Percentiles rank a stretch among this genome's conserved stretches.
Conservation (phyloP, 129 eudicot genomes). For the Chrysanthemum seticuspe region DNA sequence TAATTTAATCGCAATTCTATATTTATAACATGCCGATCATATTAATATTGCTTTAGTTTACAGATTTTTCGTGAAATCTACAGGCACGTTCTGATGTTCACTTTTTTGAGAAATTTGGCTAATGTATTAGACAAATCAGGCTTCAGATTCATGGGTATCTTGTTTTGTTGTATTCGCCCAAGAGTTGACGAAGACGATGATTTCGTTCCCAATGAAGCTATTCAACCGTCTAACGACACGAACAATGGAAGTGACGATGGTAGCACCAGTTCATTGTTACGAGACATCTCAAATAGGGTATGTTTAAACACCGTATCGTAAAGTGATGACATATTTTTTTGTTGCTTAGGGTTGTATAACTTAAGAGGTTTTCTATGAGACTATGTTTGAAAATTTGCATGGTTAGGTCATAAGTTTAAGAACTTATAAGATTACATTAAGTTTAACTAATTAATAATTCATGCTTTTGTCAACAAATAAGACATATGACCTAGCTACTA, state of each 20-base stretch:
- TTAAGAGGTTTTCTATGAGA: background rate
- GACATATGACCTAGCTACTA: no score
- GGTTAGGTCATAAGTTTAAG: background rate
- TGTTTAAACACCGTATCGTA: no score
- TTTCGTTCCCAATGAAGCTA: background rate
- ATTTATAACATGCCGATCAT: no score
- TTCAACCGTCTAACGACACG: background rate
- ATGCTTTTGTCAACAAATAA: no score
- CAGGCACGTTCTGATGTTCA: no score
- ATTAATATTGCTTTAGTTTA: no score
- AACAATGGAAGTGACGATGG: background rate
- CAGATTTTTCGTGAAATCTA: no score
- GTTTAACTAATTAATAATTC: background rate
- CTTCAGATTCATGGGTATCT: conserved; percentile 22
- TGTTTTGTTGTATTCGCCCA: conserved; percentile 21
- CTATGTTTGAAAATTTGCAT: background rate
- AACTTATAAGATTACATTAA: background rate
- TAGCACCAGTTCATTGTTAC: background rate
- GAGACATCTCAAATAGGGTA: conserved; percentile 12
- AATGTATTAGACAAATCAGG: background rate
- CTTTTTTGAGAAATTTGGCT: no score
- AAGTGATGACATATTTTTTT: background rate
- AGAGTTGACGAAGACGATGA: conserved; percentile 11
- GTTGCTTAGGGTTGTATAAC: background rate
- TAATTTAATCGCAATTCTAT: no score